Evolutionary conservation across 371 early-diverging fungal species (phyloP), one percentile per base, ranked within the genome.

Genomic region (Entomophthora muscae): DNA sequence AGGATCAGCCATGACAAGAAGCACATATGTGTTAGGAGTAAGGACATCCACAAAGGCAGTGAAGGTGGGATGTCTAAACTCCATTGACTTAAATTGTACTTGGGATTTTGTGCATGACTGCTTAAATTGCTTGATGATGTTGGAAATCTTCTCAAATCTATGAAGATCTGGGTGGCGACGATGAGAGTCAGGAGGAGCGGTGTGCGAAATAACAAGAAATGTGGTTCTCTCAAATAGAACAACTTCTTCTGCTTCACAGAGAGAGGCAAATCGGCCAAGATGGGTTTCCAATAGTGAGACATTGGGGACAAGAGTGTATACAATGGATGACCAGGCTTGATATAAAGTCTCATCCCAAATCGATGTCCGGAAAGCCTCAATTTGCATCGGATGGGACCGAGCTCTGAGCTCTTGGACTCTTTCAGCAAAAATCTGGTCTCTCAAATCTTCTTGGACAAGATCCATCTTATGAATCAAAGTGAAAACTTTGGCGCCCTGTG

Each of bases 391-490:
- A 33, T 82, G 75, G 1, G 91, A 88, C 21, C 89, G 70, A 52
- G 77, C 76, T 61, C 76, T 78, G 56, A 95, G 72, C 66, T 90
- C 90, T 5, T 69, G 69, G 5, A 83, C 78, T 60, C 86, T 76
- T 63, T 84, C 84, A 23, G 76, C 71, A 70, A 86, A 89, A 3
- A 88, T 76, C 82, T 73, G 73, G 54, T 85, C 87, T 56, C 90
- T 69, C 65, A 82, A 77, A 22, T 83, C 82, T 66, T 84, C 87
- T 63, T 79, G 86, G 22, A 94, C 84, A 65, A 94, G 76, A 78
- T 96, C 97, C 91, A 95, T 93, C 70, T 97, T 97, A 71, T 97
- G 97, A 56, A 97, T 83, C 63, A 97, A 75, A 66, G 91, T 90
- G 70, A 94, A 95, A 31, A 97, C 86, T 65, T 88, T 84, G 52